phyloP scores from a whole-genome alignment of 306 rosid species.

The cucumber (Cucumis sativus) region DNA sequence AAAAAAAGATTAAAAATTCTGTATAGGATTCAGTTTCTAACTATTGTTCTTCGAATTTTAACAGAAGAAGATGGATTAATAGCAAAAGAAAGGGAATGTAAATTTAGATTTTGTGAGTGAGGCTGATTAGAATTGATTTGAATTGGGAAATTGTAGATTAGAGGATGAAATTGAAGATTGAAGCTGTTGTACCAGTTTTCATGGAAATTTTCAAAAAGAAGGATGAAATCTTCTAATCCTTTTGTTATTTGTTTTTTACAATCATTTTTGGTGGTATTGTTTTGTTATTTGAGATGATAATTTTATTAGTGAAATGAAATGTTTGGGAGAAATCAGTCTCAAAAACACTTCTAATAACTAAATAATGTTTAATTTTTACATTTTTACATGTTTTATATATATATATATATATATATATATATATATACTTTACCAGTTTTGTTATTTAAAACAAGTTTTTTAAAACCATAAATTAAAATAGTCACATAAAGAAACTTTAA shows the following conservation, averaged over 20 bases:
- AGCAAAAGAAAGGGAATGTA: constrained; percentile 13
- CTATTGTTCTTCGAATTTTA: constrained; percentile 63
- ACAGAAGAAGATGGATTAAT: constrained; percentile 64
- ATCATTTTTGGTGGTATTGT: not conserved
- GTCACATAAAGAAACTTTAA: too few species aligned
- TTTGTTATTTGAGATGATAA: not conserved
- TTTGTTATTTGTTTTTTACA: not conserved
- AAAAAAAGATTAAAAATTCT: constrained; percentile 13
- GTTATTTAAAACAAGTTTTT: too few species aligned
- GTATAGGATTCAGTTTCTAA: constrained; percentile 76
- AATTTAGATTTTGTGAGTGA: constrained; percentile 24
- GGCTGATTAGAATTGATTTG: constrained; percentile 29
- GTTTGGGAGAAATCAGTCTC: too few species aligned
- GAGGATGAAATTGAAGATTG: constrained; percentile 21
- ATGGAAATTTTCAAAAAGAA: constrained; percentile 7
- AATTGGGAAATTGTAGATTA: constrained; percentile 29
- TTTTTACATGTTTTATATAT: too few species aligned
- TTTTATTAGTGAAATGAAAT: not conserved
- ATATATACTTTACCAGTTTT: too few species aligned
- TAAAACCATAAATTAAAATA: too few species aligned
- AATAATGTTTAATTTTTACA: too few species aligned
- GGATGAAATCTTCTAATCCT: not conserved
- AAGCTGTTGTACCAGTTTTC: constrained; percentile 22
- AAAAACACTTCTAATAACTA: too few species aligned
- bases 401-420: too few species aligned